These are phyloP conservation scores for Xylaria venustula DNA, from an alignment of 495 filamentous ascomycete species.

Conservation along the genomic window DNA sequence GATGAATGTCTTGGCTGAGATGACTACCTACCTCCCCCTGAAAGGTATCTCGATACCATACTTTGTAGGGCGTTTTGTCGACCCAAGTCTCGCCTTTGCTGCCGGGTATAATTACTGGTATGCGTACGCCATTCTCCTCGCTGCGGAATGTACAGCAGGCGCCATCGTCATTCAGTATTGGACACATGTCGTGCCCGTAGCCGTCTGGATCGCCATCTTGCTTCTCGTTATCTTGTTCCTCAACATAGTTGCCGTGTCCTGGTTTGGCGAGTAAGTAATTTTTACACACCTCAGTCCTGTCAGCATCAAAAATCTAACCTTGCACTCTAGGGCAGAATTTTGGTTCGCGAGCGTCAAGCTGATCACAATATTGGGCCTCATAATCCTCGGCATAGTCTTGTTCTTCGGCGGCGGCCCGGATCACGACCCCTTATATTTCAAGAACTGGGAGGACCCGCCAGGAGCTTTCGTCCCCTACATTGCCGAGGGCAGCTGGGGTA, in stretches of 20 bases:
- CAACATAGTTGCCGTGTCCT: slow-evolving; percentile 48
- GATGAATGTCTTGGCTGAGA: slow-evolving; percentile 48
- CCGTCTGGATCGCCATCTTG: slow-evolving; percentile 61
- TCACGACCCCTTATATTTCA: slow-evolving; percentile 59
- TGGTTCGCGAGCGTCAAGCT: slow-evolving; percentile 68
- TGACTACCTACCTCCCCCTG: slow-evolving; percentile 64
- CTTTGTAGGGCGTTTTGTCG: slow-evolving; percentile 72
- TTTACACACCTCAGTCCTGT: background rate
- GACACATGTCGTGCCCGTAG: slow-evolving; percentile 47
- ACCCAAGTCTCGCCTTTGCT: slow-evolving; percentile 74
- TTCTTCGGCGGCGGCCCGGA: slow-evolving; percentile 64
- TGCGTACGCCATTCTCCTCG: slow-evolving; percentile 47
- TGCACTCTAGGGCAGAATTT: slow-evolving; percentile 50
- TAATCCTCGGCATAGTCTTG: slow-evolving; percentile 71
- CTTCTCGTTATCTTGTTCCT: slow-evolving; percentile 41
- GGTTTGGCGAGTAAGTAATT: slow-evolving; percentile 52
- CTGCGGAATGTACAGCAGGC: slow-evolving; percentile 50
- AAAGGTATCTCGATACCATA: slow-evolving; percentile 55
- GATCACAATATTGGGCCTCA: slow-evolving; percentile 65
- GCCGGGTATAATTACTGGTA: slow-evolving; percentile 76
- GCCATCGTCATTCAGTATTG: slow-evolving; percentile 58
- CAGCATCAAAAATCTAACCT: background rate
- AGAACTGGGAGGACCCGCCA: slow-evolving; percentile 65
- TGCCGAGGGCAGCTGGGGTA: slow-evolving; percentile 45
- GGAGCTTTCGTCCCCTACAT: slow-evolving; percentile 67